phyloP scores from a whole-genome alignment of 164 flowering plant species.

The Vitis amurensis region DNA sequence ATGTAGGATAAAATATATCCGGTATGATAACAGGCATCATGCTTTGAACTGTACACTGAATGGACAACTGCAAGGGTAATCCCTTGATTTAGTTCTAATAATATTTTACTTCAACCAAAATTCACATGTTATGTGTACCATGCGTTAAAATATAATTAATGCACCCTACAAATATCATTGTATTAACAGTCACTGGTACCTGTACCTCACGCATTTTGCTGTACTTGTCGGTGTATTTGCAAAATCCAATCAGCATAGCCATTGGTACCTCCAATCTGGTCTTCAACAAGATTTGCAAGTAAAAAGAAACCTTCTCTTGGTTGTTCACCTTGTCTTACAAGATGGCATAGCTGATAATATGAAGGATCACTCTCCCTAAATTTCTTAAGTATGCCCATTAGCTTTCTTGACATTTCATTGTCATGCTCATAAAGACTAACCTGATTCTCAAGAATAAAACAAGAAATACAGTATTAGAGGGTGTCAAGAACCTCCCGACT shows the following conservation, averaged over 20 bases:
- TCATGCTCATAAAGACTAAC: constrained; percentile 52
- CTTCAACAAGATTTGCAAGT: constrained; percentile 84
- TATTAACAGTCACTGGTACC: constrained; percentile 25
- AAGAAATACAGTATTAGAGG: not conserved
- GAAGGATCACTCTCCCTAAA: constrained; percentile 62
- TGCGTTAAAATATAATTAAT: not conserved
- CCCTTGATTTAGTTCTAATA: too few relatives aligned
- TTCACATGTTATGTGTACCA: too few relatives aligned
- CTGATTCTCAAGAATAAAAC: constrained; percentile 36
- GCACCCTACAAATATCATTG: not conserved
- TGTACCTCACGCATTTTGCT: constrained; percentile 59
- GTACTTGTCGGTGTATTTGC: constrained; percentile 83
- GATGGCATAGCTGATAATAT: constrained; percentile 68
- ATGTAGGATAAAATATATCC: not conserved
- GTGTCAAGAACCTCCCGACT: not conserved
- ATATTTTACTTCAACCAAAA: too few relatives aligned
- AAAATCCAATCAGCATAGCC: constrained; percentile 86
- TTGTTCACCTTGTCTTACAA: constrained; percentile 95
- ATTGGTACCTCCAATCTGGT: constrained; percentile 65
- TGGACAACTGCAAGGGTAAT: too few relatives aligned
- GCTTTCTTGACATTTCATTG: constrained; percentile 72
- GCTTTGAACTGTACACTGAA: not conserved
- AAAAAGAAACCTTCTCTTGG: constrained; percentile 85
- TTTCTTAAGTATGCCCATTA: constrained; percentile 51
- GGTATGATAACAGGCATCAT: not conserved